Conservation (phyloP, 768 basidiomycete species). For the Mycena sanguinolenta region DNA sequence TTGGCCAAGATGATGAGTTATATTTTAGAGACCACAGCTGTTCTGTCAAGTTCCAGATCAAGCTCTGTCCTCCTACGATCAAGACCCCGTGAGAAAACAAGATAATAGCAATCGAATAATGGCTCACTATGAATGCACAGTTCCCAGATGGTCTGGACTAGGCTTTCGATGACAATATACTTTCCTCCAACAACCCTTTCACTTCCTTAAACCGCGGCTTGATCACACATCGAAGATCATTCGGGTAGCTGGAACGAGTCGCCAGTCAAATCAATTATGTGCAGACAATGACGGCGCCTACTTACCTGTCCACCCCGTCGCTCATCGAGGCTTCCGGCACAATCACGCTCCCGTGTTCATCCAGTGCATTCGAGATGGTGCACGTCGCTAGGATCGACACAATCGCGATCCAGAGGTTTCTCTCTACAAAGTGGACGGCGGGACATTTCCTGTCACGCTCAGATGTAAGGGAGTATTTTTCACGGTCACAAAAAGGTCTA, state of each 20-base stretch:
- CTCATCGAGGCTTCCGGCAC: constrained; percentile 16
- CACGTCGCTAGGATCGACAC: constrained; percentile 25
- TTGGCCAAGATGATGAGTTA: no score
- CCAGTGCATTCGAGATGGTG: constrained; percentile 19
- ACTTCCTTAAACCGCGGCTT: constrained; percentile 21
- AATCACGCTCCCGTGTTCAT: constrained; percentile 23
- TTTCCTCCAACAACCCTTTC: constrained; percentile 22
- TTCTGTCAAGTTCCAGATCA: no score
- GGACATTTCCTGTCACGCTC: constrained; percentile 6
- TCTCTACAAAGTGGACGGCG: constrained; percentile 11
- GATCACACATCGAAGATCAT: constrained; percentile 25
- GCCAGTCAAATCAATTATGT: constrained; percentile 6
- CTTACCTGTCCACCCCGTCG: constrained; percentile 22
- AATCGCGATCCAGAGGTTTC: constrained; percentile 28
- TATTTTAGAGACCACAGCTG: no score
- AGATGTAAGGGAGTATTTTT: constrained; percentile 13
- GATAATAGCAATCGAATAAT: constrained; percentile 17
- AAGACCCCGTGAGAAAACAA: no score
- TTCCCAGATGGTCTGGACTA: constrained; percentile 14
- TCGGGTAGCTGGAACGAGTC: constrained; percentile 22
- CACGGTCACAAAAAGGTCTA: background rate
- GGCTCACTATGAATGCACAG: no score
- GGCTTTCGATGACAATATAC: constrained; percentile 12
- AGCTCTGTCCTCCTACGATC: no score
- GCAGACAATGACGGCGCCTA: constrained; percentile 16